Conservation (phyloP, 2,329 filamentous ascomycete genomes). For the Penicillium sclerotigenum region DNA sequence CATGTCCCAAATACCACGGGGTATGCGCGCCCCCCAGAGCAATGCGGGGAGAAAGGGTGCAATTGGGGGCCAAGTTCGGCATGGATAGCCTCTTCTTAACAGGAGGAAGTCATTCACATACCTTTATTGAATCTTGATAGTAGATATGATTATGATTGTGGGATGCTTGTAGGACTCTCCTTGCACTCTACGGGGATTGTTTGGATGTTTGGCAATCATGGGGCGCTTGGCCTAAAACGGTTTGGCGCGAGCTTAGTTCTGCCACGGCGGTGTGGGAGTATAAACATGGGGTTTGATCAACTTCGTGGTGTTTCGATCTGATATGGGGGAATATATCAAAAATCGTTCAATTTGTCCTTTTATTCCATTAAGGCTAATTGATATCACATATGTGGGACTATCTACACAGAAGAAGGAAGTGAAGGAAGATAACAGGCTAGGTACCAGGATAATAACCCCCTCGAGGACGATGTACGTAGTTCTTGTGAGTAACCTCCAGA, state of each 20-base stretch:
- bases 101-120: background rate
- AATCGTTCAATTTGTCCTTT: no score
- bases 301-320: background rate
- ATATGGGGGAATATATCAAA: background rate
- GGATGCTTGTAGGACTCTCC: background rate
- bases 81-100: no score
- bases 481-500: no score
- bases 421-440: no score
- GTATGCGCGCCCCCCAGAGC: slow-evolving; percentile 17
- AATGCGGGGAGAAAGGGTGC: slow-evolving; percentile 15
- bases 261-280: slow-evolving; percentile 2
- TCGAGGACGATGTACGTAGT: no score
- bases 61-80: slow-evolving; percentile 12
- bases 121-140: slow-evolving; percentile 8
- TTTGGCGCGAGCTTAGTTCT: slow-evolving; percentile 1
- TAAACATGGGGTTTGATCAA: background rate
- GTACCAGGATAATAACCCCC: no score
- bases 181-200: slow-evolving; percentile 5
- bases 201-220: slow-evolving; percentile 9
- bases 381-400: no score
- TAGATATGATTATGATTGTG: background rate
- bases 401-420: no score
- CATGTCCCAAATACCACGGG: slow-evolving; percentile 7
- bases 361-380: no score
- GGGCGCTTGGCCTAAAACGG: slow-evolving; percentile 3